Evolutionary conservation across 1,139 yeast genomes (phyloP).

Genomic region (Candida pseudocylindracea): DNA sequence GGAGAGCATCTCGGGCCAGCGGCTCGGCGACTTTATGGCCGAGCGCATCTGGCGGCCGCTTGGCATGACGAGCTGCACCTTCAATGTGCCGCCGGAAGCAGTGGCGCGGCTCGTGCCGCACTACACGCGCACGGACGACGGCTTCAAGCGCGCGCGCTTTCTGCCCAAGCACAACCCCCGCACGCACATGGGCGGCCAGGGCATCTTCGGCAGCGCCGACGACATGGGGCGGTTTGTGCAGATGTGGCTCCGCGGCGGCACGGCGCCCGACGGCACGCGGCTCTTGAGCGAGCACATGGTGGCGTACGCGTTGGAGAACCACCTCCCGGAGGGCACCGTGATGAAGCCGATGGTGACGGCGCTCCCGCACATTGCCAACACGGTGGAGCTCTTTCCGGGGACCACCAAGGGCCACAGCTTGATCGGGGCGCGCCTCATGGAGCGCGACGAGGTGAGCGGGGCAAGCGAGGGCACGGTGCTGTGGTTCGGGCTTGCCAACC

Average conservation of each 20-base stretch:
- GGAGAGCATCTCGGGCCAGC: constrained; percentile 17
- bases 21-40: constrained; percentile 17
- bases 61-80: constrained; percentile 13
- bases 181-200: constrained; percentile 27
- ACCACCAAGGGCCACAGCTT: too few relatives aligned
- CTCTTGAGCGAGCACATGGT: constrained; percentile 11
- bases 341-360: too few relatives aligned
- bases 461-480: constrained; percentile 15
- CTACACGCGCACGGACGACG: constrained; percentile 1
- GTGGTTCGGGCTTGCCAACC: constrained; percentile 25
- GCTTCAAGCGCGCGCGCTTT: constrained; percentile 2
- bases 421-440: too few relatives aligned
- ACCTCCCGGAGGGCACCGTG: background rate
- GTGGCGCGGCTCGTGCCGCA: background rate
- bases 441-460: constrained; percentile 9
- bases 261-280: constrained; percentile 13
- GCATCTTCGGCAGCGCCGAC: constrained; percentile 17
- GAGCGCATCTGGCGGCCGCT: constrained; percentile 19
- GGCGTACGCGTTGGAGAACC: background rate
- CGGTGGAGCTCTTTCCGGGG: constrained; percentile 2
- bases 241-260: constrained; percentile 22
- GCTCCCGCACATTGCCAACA: background rate
- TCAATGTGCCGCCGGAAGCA: background rate
- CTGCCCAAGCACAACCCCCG: constrained; percentile 4
- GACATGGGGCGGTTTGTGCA: constrained; percentile 22